Conservation (phyloP, 345 rosid genomes). For the Trapa bicornis region DNA sequence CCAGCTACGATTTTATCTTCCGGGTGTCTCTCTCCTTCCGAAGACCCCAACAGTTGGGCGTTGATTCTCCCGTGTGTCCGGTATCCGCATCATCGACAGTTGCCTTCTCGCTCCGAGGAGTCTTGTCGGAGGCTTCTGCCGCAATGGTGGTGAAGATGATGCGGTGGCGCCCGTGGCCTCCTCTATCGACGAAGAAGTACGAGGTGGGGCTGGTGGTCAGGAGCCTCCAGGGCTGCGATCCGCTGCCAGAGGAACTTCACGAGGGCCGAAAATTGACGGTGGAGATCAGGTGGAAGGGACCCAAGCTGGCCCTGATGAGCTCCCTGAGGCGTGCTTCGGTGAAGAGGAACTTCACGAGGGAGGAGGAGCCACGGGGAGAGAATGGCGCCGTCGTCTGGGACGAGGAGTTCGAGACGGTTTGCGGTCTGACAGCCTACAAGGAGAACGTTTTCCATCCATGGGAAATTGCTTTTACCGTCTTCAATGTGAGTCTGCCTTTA, state of each 20-base stretch:
- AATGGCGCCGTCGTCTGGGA: slow-evolving; percentile 30
- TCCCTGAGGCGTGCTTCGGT: slow-evolving; percentile 24
- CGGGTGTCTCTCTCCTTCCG: neutral
- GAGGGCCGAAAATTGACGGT: slow-evolving; percentile 16
- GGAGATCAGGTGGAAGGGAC: slow-evolving; percentile 41
- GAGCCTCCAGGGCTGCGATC: slow-evolving; percentile 31
- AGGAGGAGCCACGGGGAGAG: slow-evolving; percentile 20
- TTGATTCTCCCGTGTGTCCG: neutral
- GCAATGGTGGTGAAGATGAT: slow-evolving; percentile 41
- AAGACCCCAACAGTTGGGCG: neutral
- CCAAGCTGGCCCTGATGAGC: slow-evolving; percentile 19
- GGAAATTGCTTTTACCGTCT: slow-evolving; percentile 37
- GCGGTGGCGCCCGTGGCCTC: slow-evolving; percentile 43
- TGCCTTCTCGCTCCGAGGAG: neutral
- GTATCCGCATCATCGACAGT: neutral
- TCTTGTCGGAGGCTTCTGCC: neutral
- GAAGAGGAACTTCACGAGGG: slow-evolving; percentile 35
- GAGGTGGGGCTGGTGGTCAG: slow-evolving; percentile 26
- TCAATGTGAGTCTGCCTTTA: slow-evolving; percentile 20
- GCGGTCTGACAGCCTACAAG: slow-evolving; percentile 22
- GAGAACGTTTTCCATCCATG: slow-evolving; percentile 27
- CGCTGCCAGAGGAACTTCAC: slow-evolving; percentile 9
- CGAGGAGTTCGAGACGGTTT: slow-evolving; percentile 29
- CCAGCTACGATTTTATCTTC: neutral
- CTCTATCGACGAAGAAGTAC: slow-evolving; percentile 24